These are phyloP conservation scores for Mayamaea pseudoterrestris DNA, from an alignment of 108 stramenopile genomes.

Conservation along the genomic window DNA sequence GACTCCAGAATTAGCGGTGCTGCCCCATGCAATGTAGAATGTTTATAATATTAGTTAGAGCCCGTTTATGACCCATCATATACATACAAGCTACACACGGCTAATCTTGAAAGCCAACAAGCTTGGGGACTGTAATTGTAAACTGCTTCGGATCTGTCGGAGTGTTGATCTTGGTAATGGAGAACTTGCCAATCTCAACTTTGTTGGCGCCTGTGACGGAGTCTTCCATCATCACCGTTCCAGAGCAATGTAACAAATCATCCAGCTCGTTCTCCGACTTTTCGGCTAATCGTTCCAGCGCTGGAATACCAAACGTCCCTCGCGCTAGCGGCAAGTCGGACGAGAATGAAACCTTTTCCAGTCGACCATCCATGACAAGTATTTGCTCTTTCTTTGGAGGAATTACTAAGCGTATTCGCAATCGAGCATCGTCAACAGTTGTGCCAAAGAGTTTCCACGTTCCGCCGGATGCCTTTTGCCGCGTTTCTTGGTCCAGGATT, in stretches of 20 bases:
- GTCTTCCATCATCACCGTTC: slow-evolving; percentile 44
- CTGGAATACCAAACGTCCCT: slow-evolving; percentile 27
- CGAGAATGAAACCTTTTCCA: slow-evolving; percentile 5
- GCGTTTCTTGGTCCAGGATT: slow-evolving; percentile 46
- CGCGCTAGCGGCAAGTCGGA: slow-evolving; percentile 10
- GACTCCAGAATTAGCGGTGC: too few relatives aligned
- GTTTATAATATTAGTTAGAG: too few relatives aligned
- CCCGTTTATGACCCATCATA: too few relatives aligned
- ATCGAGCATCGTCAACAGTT: slow-evolving; percentile 15
- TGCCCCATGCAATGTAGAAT: too few relatives aligned
- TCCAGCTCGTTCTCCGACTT: slow-evolving; percentile 5
- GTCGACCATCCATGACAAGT: slow-evolving; percentile 57
- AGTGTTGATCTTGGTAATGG: slow-evolving; percentile 41
- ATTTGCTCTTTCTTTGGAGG: slow-evolving; percentile 66
- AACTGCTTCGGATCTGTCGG: slow-evolving; percentile 18
- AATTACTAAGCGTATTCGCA: slow-evolving; percentile 63
- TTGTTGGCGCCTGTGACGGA: slow-evolving; percentile 39
- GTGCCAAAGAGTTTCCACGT: slow-evolving; percentile 56
- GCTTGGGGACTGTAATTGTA: slow-evolving; percentile 29
- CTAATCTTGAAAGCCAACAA: slow-evolving; percentile 19
- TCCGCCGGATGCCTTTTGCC: slow-evolving; percentile 68
- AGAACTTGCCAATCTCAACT: slow-evolving; percentile 51
- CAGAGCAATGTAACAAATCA: slow-evolving; percentile 3
- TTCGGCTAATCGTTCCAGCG: slow-evolving; percentile 14
- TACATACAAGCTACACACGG: too few relatives aligned